Base-by-base conservation (phyloP, 768 basidiomycete species). In the Trametes meyenii region DNA sequence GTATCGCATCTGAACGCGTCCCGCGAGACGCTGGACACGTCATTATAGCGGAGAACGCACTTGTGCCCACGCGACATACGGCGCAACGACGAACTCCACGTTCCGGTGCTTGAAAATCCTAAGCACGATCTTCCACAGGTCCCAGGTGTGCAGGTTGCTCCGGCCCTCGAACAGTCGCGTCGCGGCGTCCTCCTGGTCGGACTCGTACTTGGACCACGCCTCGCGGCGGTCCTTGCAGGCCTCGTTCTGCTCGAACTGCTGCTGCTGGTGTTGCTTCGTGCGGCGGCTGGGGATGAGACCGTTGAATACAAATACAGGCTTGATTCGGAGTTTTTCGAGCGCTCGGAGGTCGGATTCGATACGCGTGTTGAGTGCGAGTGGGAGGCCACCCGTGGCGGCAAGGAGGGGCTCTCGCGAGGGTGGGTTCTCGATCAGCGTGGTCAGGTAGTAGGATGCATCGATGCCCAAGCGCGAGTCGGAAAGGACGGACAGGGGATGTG, bases 221-320 rank as follows among this genome's bases (percentile, higher is more conserved):
- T 92, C 87, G 62, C 85, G 79, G 63, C 91, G 77, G 73, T 91
- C 92, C 50, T 86, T 81, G 72, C 87, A 89, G 17, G 86, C 86
- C 48, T 93, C 89, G 48, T 74, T 77, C 65, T 76, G 73, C 64
- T 78, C 79, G 40, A 69, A 62, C 50, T 78, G 79, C 66, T 85
- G 79, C 66, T 86, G 71, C 29, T 84, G 80, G 46, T 82, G 81
- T 12, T 81, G 82, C 74, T 90, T 90, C 78, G 81, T 83, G 58
- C 89, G 85, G 64, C 87, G 88, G 67, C 86, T 86, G 1, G 92
- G 90, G 1, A 86, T 78, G 35, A 99, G 80, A 4, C 97, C 97
- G 16, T 92, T 87, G 75, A 98, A 98, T 52, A 99, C 93, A 69
- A 99, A 96, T n/a, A 99, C 94, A 21, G 97, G 97, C 73, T 96